Evolutionary conservation across 371 early-diverging fungal genomes (phyloP), one percentile per base, ranked within the genome.

Genomic region (Umbelopsis sp.): DNA sequence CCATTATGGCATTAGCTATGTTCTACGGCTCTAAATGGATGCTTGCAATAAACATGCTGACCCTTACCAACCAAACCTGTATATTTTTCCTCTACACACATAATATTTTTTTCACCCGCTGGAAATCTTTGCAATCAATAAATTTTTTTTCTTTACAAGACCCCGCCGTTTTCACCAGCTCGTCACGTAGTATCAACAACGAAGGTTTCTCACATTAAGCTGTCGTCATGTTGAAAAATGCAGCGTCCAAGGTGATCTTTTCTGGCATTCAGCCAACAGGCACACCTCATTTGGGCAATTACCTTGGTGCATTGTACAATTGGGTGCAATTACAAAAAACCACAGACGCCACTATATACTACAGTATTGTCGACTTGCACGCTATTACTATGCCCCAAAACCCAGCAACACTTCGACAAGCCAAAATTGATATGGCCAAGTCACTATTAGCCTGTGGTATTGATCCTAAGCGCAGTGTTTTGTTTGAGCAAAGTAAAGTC

Each of bases 211-310:
- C 29, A 22, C 20, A 45, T 24, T 41, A 11, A 25, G n/a, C 6
- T 41, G 41, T n/a, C 8, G 35, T 18, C 57, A 57, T 57, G 57
- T 35, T 57, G 29, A 57, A 57, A 29, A 57, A 57, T 57, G 57
- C 57, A 35, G 57, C 57, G 18, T 29, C 57, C 29, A 57, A 57
- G 35, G 57, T 57, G 35, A 81, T 91, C 11, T 88, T 95, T 53
- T 94, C 94, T 3, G 97, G 96, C 1, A 95, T 96, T 69, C 96
- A 97, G 78, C 97, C 97, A 3, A 96, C 98, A 6, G 97, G 97
- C 18, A 87, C 88, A 20, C 96, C 95, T 29, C 97, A 97, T 73
- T 78, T 98, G 35, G 98, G 98, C 66, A 98, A 98, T 79, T 98
- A 97, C 74, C 86, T 96, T 29, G 98, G 98, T 9, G 95, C 96